phyloP scores from a whole-genome alignment of 2,329 filamentous ascomycete species.

The Trichoderma semiorbis region DNA sequence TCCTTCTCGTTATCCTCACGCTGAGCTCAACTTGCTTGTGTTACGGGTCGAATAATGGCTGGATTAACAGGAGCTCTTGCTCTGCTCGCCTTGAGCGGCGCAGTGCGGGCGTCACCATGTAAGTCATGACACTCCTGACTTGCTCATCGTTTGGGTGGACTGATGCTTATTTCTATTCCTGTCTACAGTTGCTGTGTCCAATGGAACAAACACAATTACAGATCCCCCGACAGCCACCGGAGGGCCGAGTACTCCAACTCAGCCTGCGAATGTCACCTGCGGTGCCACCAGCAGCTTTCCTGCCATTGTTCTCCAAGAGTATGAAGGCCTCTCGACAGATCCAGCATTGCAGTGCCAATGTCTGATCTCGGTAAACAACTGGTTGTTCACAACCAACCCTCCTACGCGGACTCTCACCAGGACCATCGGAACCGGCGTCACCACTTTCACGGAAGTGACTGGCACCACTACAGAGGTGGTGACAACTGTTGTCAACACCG shows the following conservation, averaged over 20 bases:
- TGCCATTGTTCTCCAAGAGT: not conserved
- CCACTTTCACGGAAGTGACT: not conserved
- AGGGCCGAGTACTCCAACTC: not conserved
- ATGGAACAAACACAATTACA: constrained; percentile 2
- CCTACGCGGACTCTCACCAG: not conserved
- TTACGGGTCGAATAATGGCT: constrained; percentile 7
- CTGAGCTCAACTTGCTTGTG: not conserved
- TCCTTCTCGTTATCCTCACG: not conserved
- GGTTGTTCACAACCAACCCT: not conserved
- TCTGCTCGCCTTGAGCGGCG: not conserved
- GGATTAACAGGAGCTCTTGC: constrained; percentile 4
- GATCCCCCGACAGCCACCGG: not conserved
- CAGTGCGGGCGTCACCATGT: constrained; percentile 9
- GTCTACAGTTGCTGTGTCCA: not conserved
- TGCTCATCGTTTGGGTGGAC: not conserved
- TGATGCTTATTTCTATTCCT: not conserved
- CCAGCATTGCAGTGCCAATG: constrained; percentile 14
- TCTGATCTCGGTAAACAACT: not conserved
- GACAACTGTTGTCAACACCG: not conserved
- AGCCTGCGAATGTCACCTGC: not conserved
- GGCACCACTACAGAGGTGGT: not conserved
- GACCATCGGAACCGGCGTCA: constrained; percentile 8
- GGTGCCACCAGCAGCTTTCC: not conserved
- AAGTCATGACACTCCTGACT: not conserved
- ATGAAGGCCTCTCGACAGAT: constrained; percentile 7